Evolutionary conservation across 331 rosid species (phyloP).

Genomic region (Ulmus americana): DNA sequence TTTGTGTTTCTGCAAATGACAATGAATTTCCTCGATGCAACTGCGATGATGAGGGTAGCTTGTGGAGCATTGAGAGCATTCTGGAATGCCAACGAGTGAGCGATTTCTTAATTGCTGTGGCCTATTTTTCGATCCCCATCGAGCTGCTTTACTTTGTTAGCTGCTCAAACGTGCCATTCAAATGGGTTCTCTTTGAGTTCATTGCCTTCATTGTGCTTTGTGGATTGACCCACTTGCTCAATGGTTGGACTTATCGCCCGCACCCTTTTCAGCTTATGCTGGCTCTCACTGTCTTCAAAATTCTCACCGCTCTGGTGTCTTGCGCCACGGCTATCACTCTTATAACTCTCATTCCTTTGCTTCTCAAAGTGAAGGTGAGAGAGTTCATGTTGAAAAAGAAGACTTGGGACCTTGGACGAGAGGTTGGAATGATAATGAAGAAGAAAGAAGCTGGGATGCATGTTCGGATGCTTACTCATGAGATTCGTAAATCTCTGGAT

Average conservation of each 20-base stretch:
- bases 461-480: conserved; percentile 96
- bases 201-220: conserved; percentile 92
- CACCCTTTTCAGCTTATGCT: conserved; percentile 97
- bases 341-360: conserved; percentile 85
- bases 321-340: conserved; percentile 97
- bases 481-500: conserved; percentile 93
- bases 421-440: conserved; percentile 81
- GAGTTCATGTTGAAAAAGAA: conserved; percentile 96
- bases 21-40: conserved; percentile 72
- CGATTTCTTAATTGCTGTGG: conserved; percentile 95
- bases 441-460: conserved; percentile 82
- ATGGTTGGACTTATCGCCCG: conserved; percentile 98
- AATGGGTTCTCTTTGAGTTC: conserved; percentile 93
- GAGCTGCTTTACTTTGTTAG: conserved; percentile 90
- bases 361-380: conserved; percentile 95
- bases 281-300: conserved; percentile 85
- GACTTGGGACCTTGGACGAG: conserved; percentile 96
- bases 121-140: conserved; percentile 92
- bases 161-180: conserved; percentile 96
- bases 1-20: conserved; percentile 54
- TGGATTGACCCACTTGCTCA: conserved; percentile 92
- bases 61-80: conserved; percentile 82
- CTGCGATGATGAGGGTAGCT: conserved; percentile 86
- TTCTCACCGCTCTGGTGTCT: conserved; percentile 92
- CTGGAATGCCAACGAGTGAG: conserved; percentile 90